Evolutionary conservation across 345 rosid species (phyloP).

Genomic region (Firmiana major): DNA sequence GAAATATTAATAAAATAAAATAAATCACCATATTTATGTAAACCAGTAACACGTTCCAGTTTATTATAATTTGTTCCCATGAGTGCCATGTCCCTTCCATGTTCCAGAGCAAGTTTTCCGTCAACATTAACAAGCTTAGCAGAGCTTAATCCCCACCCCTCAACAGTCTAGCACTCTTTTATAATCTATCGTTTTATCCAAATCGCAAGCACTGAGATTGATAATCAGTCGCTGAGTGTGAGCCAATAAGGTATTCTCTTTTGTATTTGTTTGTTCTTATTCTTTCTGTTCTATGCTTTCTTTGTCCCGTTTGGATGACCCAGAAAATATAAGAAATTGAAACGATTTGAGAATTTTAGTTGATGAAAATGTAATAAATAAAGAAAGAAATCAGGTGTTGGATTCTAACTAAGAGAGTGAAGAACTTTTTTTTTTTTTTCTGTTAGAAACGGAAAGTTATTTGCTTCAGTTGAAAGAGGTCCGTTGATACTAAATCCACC

Average conservation of each 20-base stretch:
- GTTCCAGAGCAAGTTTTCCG: background rate
- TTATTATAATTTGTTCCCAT: background rate
- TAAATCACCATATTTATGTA: background rate
- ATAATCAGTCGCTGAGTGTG: background rate
- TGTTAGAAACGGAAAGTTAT: background rate
- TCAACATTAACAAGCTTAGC: background rate
- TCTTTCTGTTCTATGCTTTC: background rate
- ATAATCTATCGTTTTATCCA: background rate
- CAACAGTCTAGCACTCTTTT: background rate
- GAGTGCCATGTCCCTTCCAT: background rate
- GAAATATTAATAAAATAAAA: no score
- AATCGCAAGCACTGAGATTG: background rate
- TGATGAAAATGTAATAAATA: background rate
- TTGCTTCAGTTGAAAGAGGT: background rate
- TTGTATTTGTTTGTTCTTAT: background rate
- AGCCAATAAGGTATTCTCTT: background rate
- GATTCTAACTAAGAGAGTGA: background rate
- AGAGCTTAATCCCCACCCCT: background rate
- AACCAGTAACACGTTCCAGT: background rate
- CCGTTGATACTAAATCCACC: background rate
- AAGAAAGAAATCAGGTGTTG: background rate
- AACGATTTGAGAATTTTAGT: background rate
- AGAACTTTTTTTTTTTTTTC: background rate
- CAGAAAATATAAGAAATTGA: background rate
- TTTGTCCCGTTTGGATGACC: background rate